Conservation (phyloP, 257 asterid genomes). For the Fraxinus excelsior region DNA sequence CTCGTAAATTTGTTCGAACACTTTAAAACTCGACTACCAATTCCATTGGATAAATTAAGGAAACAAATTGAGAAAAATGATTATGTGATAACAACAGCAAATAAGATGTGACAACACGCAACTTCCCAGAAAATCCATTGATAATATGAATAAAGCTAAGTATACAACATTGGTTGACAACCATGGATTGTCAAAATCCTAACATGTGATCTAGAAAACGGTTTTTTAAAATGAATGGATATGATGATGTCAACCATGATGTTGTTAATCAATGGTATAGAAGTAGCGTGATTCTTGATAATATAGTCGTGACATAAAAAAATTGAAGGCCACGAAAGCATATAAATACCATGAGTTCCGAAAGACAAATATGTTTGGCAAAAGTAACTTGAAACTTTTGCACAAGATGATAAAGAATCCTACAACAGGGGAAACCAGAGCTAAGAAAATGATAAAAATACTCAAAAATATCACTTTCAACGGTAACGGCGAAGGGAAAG, state of each 20-base stretch:
- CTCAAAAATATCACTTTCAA: conserved; percentile 13
- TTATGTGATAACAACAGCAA: background rate
- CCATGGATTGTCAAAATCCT: too few species aligned
- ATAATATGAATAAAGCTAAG: too few species aligned
- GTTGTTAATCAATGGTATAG: too few species aligned
- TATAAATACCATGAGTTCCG: background rate
- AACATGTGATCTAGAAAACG: too few species aligned
- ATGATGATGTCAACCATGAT: too few species aligned
- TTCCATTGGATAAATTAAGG: too few species aligned
- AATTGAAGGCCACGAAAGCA: too few species aligned
- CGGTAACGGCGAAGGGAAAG: conserved; percentile 41
- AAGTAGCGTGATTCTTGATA: too few species aligned
- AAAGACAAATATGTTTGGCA: background rate
- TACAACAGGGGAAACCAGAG: conserved; percentile 7
- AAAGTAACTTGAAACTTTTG: conserved; percentile 4
- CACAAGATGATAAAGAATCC: background rate
- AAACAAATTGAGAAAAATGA: background rate
- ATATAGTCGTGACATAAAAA: background rate
- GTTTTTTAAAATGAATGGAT: too few species aligned
- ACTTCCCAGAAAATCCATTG: background rate
- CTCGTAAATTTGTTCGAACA: too few species aligned
- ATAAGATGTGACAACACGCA: background rate
- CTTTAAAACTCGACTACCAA: too few species aligned
- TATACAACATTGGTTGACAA: too few species aligned
- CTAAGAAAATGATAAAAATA: background rate